Percentiles rank a stretch among this genome's conserved stretches.
Conservation (phyloP, 1,284 basidiomycete genomes). For the Megacollybia platyphylla region DNA sequence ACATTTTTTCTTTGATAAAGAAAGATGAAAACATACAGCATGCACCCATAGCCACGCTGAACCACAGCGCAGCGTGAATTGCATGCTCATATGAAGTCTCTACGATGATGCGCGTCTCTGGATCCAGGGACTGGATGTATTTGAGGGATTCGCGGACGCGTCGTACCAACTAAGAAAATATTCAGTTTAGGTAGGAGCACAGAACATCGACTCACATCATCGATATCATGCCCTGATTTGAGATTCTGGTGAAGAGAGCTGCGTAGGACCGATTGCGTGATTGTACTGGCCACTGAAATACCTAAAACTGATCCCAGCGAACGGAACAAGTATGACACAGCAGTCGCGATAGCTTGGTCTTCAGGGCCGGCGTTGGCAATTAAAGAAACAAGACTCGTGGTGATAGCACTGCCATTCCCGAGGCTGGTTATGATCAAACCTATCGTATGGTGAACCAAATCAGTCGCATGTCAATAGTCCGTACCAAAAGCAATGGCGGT, state of each 20-base stretch:
- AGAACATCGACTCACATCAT: background rate
- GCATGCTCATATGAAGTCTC: background rate
- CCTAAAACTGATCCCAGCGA: slow-evolving; percentile 42
- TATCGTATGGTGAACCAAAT: slow-evolving; percentile 1
- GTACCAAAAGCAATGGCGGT: slow-evolving; percentile 27
- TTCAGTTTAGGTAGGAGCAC: background rate
- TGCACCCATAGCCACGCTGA: background rate
- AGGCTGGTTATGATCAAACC: slow-evolving; percentile 27
- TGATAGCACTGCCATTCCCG: slow-evolving; percentile 39
- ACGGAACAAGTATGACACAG: slow-evolving; percentile 57
- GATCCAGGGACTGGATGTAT: background rate
- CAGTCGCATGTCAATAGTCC: slow-evolving; percentile 5
- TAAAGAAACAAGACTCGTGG: slow-evolving; percentile 43
- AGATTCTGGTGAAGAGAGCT: background rate
- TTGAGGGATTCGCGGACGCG: background rate
- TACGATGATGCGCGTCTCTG: background rate
- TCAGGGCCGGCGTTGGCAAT: slow-evolving; percentile 47
- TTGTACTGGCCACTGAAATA: background rate
- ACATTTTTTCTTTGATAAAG: background rate
- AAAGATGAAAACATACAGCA: background rate
- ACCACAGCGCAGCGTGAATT: background rate
- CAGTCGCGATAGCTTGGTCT: slow-evolving; percentile 54
- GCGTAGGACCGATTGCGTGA: background rate
- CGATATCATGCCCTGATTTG: background rate
- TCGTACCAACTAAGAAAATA: background rate